Evolutionary conservation across 306 rosid genomes (phyloP), one percentile per base, ranked within the genome.

Genomic region (Aeschynomene evenia): DNA sequence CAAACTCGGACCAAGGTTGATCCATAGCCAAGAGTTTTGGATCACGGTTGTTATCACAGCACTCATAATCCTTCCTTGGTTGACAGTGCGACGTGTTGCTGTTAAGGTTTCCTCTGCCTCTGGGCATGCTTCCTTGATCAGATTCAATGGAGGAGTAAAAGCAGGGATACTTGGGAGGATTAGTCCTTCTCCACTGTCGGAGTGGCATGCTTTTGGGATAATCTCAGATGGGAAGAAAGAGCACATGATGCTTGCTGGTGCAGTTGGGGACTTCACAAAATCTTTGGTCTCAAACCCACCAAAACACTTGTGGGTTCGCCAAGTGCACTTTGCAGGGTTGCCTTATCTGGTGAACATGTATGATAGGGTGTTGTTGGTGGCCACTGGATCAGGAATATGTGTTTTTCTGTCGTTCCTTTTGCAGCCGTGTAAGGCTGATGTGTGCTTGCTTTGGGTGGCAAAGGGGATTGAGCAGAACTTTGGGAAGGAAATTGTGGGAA

Each of bases 161-260:
- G 81, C 87, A 1, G 87, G 87, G 0, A 52, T 86, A 9, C 51
- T 86, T 12, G 87, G 85, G 2, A 54, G 90, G 53, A 83, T 86
- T 13, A 86, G 87, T 42, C 87, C 82, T 4, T 83, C 85, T 0
- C 90, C 82, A 1, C 33, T 86, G 0, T 83, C 87, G 0, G 87
- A 86, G 26, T 83, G 90, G 90, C 90, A 83, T 7, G 87, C 87
- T 1, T 86, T 86, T 9, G 87, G 87, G 0, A 83, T 86, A 55
- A 86, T 83, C 31, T 86, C 85, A 1, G 82, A 83, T 12, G 84
- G 76, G 18, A 67, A 69, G 22, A 72, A 71, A 15, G 85, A 72
- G 20, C 90, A 86, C 72, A 75, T 86, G 82, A 86, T 83, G 87
- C 69, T 86, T 1, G 90, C 87, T 0, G 85, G 90, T 57, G 87